These are phyloP conservation scores for Plasmodium reichenowi DNA, from an alignment of 169 alveolate species.

Conservation along the genomic window DNA sequence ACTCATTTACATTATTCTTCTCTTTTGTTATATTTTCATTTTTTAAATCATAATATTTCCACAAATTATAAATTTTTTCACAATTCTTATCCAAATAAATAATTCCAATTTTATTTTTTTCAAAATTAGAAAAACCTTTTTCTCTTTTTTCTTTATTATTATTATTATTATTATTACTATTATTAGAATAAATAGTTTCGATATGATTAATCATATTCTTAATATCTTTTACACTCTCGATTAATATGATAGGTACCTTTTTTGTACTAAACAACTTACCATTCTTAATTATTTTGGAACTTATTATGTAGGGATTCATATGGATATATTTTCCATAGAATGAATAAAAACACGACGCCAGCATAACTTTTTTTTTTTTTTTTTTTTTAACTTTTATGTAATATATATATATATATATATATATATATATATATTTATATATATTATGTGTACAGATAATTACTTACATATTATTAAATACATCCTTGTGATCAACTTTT, in stretches of 20 bases:
- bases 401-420: neutral
- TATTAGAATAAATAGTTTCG: constrained; percentile 29
- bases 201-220: constrained; percentile 52
- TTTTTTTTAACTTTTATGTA: neutral
- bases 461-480: neutral
- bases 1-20: neutral
- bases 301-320: too few species aligned
- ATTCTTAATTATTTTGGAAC: too few species aligned
- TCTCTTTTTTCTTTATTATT: constrained; percentile 9
- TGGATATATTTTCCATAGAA: too few species aligned
- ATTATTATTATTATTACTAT: neutral
- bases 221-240: constrained; percentile 17
- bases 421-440: neutral
- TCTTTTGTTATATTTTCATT: neutral
- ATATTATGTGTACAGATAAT: too few species aligned
- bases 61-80: constrained; percentile 26
- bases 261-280: constrained; percentile 19
- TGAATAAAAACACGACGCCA: neutral
- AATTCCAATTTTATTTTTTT: constrained; percentile 33
- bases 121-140: constrained; percentile 13
- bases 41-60: constrained; percentile 30
- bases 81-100: constrained; percentile 21
- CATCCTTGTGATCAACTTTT: too few species aligned
- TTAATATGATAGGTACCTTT: constrained; percentile 23
- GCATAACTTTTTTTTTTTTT: neutral